A percentile compares a stretch with the other conserved stretches of the same genome.
These are phyloP conservation scores for Monilinia polystroma DNA, from an alignment of 2,329 filamentous ascomycete species.

Conservation along the genomic window DNA sequence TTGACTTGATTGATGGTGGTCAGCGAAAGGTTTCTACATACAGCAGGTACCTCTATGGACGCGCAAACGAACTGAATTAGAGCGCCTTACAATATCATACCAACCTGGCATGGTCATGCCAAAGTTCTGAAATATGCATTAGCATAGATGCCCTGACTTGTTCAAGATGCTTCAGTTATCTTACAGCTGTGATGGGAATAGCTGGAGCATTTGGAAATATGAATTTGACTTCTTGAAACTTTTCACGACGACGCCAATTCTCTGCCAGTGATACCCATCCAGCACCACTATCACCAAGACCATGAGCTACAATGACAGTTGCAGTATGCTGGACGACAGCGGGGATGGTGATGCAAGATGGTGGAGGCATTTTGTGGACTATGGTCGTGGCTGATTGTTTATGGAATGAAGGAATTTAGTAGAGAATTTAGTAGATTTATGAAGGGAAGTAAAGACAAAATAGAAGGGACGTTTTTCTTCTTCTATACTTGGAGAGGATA, in stretches of 20 bases:
- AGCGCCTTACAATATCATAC: constrained; percentile 70
- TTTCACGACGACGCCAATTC: constrained; percentile 77
- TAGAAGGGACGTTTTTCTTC: neutral
- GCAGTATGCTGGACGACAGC: constrained; percentile 83
- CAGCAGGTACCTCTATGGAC: neutral
- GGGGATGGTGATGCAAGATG: constrained; percentile 64
- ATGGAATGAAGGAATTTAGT: neutral
- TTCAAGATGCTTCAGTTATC: constrained; percentile 7
- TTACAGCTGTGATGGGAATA: constrained; percentile 80
- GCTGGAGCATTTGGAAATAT: constrained; percentile 87
- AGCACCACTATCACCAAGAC: constrained; percentile 78
- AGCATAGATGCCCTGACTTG: neutral
- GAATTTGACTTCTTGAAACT: constrained; percentile 88
- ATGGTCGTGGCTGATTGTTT: neutral
- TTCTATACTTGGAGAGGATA: neutral
- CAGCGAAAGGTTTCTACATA: neutral
- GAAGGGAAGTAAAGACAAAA: neutral
- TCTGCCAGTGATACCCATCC: constrained; percentile 82
- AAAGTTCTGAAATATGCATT: constrained; percentile 54
- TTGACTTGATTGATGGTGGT: constrained; percentile 39
- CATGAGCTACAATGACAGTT: constrained; percentile 92
- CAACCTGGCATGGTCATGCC: constrained; percentile 83
- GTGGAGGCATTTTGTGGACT: constrained; percentile 30
- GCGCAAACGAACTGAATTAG: constrained; percentile 32
- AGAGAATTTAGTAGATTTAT: too few relatives aligned